These are phyloP conservation scores for Prosopis cineraria DNA, from an alignment of 306 rosid genomes.

Conservation along the genomic window DNA sequence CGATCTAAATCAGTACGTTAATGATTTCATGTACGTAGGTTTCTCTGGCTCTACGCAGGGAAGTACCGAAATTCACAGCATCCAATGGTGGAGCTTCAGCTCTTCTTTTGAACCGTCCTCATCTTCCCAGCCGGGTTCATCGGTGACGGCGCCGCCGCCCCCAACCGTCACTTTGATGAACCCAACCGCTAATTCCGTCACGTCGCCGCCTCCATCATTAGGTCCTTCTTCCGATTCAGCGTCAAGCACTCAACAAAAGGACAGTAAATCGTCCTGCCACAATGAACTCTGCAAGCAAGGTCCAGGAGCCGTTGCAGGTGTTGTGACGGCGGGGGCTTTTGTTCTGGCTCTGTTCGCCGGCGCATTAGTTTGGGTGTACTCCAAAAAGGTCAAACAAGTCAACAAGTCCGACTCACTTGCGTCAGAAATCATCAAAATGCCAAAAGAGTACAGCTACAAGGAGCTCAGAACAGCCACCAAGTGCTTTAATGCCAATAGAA, in stretches of 20 bases:
- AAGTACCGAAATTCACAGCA: constrained; percentile 82
- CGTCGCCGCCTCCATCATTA: constrained; percentile 70
- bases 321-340: constrained; percentile 90
- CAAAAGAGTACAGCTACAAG: constrained; percentile 81
- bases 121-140: constrained; percentile 28
- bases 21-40: constrained; percentile 95
- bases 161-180: constrained; percentile 71
- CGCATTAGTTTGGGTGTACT: constrained; percentile 74
- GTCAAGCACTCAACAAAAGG: constrained; percentile 47
- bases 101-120: constrained; percentile 59
- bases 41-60: constrained; percentile 97
- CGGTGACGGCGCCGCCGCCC: constrained; percentile 59
- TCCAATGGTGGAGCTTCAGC: constrained; percentile 94
- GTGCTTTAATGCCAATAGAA: constrained; percentile 76
- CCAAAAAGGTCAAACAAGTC: constrained; percentile 68
- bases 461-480: constrained; percentile 80
- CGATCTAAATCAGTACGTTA: constrained; percentile 66
- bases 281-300: constrained; percentile 77
- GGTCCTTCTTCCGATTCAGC: constrained; percentile 56
- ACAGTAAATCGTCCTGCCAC: constrained; percentile 71
- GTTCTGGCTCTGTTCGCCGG: constrained; percentile 84
- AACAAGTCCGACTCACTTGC: constrained; percentile 63
- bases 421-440: constrained; percentile 77
- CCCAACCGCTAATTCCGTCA: constrained; percentile 58
- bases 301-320: constrained; percentile 95